Evolutionary conservation across 768 basidiomycete genomes (phyloP).

Genomic region (Kwoniella sp.): DNA sequence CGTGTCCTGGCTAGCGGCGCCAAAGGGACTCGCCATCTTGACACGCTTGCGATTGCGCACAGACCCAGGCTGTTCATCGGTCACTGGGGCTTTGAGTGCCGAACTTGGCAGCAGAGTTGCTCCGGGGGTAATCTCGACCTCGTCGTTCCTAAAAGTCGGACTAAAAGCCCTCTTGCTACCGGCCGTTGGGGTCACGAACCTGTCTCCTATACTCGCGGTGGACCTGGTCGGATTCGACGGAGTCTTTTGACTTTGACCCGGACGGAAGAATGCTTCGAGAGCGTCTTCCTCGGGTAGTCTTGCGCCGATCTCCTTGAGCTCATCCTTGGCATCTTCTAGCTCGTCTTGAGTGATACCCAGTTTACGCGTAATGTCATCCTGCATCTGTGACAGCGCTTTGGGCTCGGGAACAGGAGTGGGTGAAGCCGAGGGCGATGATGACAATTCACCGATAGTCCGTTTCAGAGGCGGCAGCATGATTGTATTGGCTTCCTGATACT

Average conservation of each 20-base stretch:
- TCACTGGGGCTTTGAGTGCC: background rate
- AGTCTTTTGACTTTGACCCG: slow-evolving; percentile 8
- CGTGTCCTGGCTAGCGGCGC: slow-evolving; percentile 6
- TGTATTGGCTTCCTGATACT: slow-evolving; percentile 17
- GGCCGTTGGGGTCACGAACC: background rate
- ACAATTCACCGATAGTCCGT: slow-evolving; percentile 19
- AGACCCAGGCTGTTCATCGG: background rate
- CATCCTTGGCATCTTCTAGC: slow-evolving; percentile 17
- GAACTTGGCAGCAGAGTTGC: slow-evolving; percentile 6
- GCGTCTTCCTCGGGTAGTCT: slow-evolving; percentile 10
- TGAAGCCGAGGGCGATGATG: slow-evolving; percentile 31
- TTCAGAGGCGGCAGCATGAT: slow-evolving; percentile 30
- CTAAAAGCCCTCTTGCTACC: slow-evolving; percentile 8
- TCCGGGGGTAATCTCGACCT: slow-evolving; percentile 1
- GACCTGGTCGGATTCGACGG: background rate
- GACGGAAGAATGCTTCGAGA: slow-evolving; percentile 11
- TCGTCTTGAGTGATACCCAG: slow-evolving; percentile 17
- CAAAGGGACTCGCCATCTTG: slow-evolving; percentile 27
- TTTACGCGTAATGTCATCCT: slow-evolving; percentile 1
- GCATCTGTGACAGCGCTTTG: slow-evolving; percentile 2
- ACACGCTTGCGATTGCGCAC: slow-evolving; percentile 30
- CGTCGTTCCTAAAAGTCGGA: slow-evolving; percentile 12
- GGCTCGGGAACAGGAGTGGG: slow-evolving; percentile 15
- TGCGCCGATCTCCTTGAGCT: slow-evolving; percentile 16
- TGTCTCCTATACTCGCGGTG: background rate